A percentile compares a stretch with the other conserved stretches of the same genome.
These are phyloP conservation scores for Fusarium torreyae DNA, from an alignment of 2,329 filamentous ascomycete species.

Conservation along the genomic window DNA sequence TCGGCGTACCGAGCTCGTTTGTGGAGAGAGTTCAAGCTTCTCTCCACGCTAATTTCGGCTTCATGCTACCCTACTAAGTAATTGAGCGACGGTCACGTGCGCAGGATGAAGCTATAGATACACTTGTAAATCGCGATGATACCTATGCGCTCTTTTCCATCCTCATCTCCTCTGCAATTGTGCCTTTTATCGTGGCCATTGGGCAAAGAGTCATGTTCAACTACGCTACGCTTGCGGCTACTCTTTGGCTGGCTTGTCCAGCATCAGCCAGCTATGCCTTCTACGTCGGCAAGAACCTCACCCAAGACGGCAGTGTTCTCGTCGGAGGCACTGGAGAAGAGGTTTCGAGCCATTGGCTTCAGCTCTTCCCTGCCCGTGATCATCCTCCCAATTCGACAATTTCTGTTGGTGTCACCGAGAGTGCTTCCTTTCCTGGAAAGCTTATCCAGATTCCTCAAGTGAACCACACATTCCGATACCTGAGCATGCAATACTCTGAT, in stretches of 20 bases:
- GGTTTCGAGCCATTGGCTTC: slow-evolving; percentile 63
- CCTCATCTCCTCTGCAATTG: not conserved
- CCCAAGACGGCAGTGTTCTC: slow-evolving; percentile 59
- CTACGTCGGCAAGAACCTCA: slow-evolving; percentile 63
- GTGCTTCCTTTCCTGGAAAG: slow-evolving; percentile 40
- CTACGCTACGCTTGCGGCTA: slow-evolving; percentile 17
- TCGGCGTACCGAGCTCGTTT: slow-evolving; percentile 1
- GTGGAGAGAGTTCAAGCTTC: slow-evolving; percentile 5
- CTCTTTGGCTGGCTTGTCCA: slow-evolving; percentile 34
- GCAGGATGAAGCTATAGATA: slow-evolving; percentile 25
- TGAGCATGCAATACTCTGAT: slow-evolving; percentile 49
- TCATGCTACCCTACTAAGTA: slow-evolving; percentile 22
- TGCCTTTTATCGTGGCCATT: not conserved
- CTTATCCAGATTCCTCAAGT: slow-evolving; percentile 45
- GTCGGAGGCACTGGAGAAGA: slow-evolving; percentile 64
- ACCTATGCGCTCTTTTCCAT: slow-evolving; percentile 14
- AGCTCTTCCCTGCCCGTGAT: slow-evolving; percentile 60
- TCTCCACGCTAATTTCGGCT: slow-evolving; percentile 18
- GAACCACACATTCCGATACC: slow-evolving; percentile 43
- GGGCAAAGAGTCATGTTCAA: slow-evolving; percentile 15
- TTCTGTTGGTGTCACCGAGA: slow-evolving; percentile 44
- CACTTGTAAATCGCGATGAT: not conserved
- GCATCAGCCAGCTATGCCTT: slow-evolving; percentile 60
- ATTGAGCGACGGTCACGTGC: slow-evolving; percentile 41
- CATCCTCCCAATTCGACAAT: slow-evolving; percentile 59